phyloP scores from a whole-genome alignment of 305 asterid species.

The Nicotiana rustica region DNA sequence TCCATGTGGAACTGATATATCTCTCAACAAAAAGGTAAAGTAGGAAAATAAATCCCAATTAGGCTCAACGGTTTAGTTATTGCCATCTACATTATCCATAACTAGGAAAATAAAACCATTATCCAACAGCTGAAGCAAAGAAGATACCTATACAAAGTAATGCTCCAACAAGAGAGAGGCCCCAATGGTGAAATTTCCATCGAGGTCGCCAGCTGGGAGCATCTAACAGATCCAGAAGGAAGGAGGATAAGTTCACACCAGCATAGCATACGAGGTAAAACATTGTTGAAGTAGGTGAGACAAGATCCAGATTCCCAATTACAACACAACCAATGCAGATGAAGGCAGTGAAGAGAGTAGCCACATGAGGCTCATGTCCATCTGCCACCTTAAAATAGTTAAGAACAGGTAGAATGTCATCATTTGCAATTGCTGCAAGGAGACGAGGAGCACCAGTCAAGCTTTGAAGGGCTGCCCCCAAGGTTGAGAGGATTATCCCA shows the following conservation, averaged over 20 bases:
- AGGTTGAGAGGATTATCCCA: constrained; percentile 96
- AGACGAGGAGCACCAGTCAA: constrained; percentile 98
- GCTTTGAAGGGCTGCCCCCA: constrained; percentile 99
- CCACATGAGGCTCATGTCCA: constrained; percentile 86
- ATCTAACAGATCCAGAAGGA: constrained; percentile 96
- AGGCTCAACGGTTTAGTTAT: neutral
- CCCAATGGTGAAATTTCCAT: constrained; percentile 99
- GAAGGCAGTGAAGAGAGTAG: constrained; percentile 94
- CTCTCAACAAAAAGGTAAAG: neutral
- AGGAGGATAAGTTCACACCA: constrained; percentile 96
- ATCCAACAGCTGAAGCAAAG: constrained; percentile 27
- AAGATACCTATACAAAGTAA: constrained; percentile 75
- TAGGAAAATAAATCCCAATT: neutral
- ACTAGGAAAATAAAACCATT: neutral
- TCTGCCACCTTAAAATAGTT: constrained; percentile 94
- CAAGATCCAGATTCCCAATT: constrained; percentile 94
- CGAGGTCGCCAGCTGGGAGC: constrained; percentile 99
- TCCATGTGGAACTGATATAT: neutral
- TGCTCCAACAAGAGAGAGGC: constrained; percentile 98
- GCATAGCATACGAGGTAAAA: constrained; percentile 96
- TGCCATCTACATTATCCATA: constrained; percentile 11
- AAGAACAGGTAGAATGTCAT: constrained; percentile 95
- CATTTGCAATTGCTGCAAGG: constrained; percentile 99
- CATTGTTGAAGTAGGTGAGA: constrained; percentile 96
- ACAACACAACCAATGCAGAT: constrained; percentile 90